Base-by-base conservation (phyloP, 2,329 filamentous ascomycete species). In the Metarhizium humberi region DNA sequence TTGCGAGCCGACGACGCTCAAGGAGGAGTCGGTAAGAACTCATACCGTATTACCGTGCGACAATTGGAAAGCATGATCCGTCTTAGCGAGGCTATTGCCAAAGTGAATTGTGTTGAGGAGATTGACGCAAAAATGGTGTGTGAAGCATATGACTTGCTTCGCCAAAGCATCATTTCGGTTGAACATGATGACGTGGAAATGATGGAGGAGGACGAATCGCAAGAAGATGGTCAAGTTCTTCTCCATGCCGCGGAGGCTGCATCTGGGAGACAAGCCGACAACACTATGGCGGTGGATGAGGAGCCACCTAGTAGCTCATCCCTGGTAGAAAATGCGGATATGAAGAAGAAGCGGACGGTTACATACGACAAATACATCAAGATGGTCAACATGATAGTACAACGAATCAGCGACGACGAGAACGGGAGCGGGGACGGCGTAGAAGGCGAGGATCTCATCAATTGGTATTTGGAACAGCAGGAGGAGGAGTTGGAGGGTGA, bases 111-210 rank as follows among this genome's bases (percentile, higher is more conserved):
- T 67, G 90, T 96, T 14, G 88, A 92, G 64, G 91, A 96, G 60
- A 88, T 99, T 58, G 85, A 85, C 0, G 80, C 88, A 1, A 81
- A 82, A 0, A 95, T 97, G 72, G 94, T 99, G 16, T 81, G 87
- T 45, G 94, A 99, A 72, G 94, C 92, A 0, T 97, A 87, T 71
- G 90, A 94, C 63, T 80, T 99, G 10, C 81, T 99, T 13, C 80
- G 91, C 46, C 92, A 96, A 72, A 94, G 88, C 70, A 99, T 99
- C 69, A 96, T 99, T 64, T 94, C 88, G 2, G 94, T 99, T 30
- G 94, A 99, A 72, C 94, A 97, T 66, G 94, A 99, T 64, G 94
- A 99, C 64, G 85, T 99, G 16, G 92, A 97, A 66, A 86, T 99
- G 58, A 90, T 96, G 53, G 91, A 92, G 6, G 82, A 86, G 6